phyloP scores from a whole-genome alignment of 2,329 filamentous ascomycete species.

The Arachnopeziza araneosa region DNA sequence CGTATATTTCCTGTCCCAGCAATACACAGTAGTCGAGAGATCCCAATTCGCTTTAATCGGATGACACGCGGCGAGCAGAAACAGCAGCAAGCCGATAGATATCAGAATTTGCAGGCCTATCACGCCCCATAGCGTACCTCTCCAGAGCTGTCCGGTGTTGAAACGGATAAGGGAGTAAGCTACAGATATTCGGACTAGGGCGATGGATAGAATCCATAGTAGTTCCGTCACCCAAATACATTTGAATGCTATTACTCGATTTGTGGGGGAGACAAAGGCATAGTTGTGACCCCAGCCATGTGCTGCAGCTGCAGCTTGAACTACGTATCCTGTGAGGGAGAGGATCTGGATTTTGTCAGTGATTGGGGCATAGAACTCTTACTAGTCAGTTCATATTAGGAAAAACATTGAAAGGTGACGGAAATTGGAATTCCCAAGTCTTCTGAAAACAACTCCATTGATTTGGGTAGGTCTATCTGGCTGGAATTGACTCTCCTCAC shows the following conservation, averaged over 20 bases:
- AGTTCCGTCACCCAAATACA: conserved; percentile 4
- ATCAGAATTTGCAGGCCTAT: conserved; percentile 3
- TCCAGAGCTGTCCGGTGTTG: conserved; percentile 5
- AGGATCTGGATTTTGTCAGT: neutral
- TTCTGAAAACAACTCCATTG: neutral
- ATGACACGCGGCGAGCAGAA: conserved; percentile 6
- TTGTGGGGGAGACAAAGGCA: conserved; percentile 1
- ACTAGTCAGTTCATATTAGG: too few species aligned
- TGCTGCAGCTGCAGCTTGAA: neutral
- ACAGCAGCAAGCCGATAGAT: conserved; percentile 2
- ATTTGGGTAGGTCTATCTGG: neutral
- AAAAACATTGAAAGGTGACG: neutral
- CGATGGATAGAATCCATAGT: conserved; percentile 6
- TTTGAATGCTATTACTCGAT: conserved; percentile 4
- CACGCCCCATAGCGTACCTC: conserved; percentile 3
- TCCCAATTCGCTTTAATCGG: conserved; percentile 10
- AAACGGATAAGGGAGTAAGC: conserved; percentile 10
- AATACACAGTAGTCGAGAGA: neutral
- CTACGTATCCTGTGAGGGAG: conserved; percentile 3
- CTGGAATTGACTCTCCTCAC: neutral
- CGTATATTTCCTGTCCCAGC: conserved; percentile 8
- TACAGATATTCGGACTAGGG: conserved; percentile 11
- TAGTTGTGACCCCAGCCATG: conserved; percentile 11
- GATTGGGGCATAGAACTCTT: neutral
- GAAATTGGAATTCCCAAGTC: neutral